Conservation (phyloP, 208 protist genomes). For the Wallacemonas rigidus region DNA sequence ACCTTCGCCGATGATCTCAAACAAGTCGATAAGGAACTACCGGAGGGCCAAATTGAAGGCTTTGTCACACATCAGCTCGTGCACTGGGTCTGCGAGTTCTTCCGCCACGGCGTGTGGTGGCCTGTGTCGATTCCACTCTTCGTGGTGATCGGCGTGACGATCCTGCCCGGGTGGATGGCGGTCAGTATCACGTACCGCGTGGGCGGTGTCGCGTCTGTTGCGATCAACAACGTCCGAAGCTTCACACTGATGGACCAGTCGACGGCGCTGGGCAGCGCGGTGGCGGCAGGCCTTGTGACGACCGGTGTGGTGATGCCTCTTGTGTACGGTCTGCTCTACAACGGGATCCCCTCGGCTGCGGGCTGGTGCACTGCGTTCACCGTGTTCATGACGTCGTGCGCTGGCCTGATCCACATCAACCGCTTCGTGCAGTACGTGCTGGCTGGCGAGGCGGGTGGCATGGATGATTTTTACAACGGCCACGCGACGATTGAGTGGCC, state of each 20-base stretch:
- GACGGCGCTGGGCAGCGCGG: background rate
- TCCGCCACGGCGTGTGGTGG: constrained; percentile 13
- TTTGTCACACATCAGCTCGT: background rate
- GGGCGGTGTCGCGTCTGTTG: constrained; percentile 9
- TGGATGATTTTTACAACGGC: constrained; percentile 18
- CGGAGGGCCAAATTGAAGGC: background rate
- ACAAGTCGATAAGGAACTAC: background rate
- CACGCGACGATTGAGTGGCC: constrained; percentile 16
- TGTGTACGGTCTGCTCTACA: constrained; percentile 15
- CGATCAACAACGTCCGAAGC: constrained; percentile 3
- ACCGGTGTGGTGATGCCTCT: constrained; percentile 13
- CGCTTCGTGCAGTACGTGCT: constrained; percentile 20
- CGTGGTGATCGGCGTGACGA: constrained; percentile 1
- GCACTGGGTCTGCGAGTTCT: background rate
- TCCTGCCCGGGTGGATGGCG: constrained; percentile 1
- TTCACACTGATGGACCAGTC: constrained; percentile 15
- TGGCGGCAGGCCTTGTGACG: constrained; percentile 1
- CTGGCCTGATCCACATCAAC: constrained; percentile 14
- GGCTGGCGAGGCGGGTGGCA: background rate
- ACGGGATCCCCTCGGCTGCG: constrained; percentile 9
- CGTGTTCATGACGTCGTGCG: constrained; percentile 8
- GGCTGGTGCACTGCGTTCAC: constrained; percentile 9
- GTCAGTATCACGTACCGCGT: constrained; percentile 14
- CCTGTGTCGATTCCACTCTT: constrained; percentile 12
- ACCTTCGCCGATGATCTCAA: background rate